These are phyloP conservation scores for Tetrastigma voinierianum DNA, from an alignment of 164 flowering plant species.

Conservation along the genomic window DNA sequence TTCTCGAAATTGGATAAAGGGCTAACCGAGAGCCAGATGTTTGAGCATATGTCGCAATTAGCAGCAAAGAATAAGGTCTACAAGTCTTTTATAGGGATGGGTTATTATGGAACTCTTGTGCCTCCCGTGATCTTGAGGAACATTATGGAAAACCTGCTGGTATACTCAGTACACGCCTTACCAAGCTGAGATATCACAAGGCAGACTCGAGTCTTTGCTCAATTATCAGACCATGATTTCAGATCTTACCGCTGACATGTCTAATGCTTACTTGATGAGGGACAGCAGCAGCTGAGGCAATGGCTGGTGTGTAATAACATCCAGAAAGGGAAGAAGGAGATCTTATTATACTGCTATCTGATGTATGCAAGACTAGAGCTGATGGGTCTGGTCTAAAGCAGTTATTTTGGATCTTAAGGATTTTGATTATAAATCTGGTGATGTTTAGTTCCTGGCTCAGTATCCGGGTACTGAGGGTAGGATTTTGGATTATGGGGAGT, in stretches of 20 bases:
- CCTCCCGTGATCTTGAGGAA: constrained; percentile 89
- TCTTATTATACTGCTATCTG: constrained; percentile 86
- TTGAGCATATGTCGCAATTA: constrained; percentile 69
- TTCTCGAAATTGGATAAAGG: constrained; percentile 78
- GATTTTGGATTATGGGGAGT: constrained; percentile 82
- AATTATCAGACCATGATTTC: constrained; percentile 88
- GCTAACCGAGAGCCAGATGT: constrained; percentile 87
- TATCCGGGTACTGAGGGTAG: constrained; percentile 97
- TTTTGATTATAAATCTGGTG: constrained; percentile 71
- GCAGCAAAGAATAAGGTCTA: constrained; percentile 78
- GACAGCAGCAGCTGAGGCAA: constrained; percentile 98
- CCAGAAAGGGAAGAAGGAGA: constrained; percentile 76
- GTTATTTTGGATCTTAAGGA: constrained; percentile 69
- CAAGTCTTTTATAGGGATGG: constrained; percentile 95
- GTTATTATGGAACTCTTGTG: constrained; percentile 82
- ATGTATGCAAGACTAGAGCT: constrained; percentile 86
- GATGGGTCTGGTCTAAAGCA: constrained; percentile 78
- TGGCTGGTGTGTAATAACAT: constrained; percentile 98
- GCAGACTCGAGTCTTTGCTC: constrained; percentile 85
- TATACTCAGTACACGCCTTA: constrained; percentile 99
- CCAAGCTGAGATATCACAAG: constrained; percentile 97
- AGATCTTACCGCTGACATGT: constrained; percentile 98
- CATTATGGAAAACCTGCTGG: constrained; percentile 96
- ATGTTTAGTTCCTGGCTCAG: constrained; percentile 97
- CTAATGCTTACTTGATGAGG: constrained; percentile 96